Percentiles rank a stretch among this genome's conserved stretches.
phyloP scores from a whole-genome alignment of 1,284 basidiomycete genomes.

The Papiliotrema terrestris region DNA sequence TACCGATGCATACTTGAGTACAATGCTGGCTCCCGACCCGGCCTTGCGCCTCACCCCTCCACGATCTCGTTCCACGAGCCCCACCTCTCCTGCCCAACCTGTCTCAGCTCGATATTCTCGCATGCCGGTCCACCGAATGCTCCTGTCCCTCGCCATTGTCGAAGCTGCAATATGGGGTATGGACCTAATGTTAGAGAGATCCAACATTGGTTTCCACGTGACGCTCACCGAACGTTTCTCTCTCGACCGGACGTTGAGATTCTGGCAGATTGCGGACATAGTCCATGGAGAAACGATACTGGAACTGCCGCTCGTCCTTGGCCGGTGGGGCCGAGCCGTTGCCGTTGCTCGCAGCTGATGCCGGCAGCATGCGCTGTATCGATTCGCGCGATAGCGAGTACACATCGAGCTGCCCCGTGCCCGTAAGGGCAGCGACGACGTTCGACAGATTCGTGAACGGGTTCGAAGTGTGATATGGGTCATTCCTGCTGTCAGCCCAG shows the following conservation, averaged over 20 bases:
- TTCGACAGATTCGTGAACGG: slow-evolving; percentile 47
- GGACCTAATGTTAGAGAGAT: slow-evolving; percentile 30
- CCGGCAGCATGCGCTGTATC: slow-evolving; percentile 48
- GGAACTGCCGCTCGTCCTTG: slow-evolving; percentile 39
- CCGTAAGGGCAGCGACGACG: slow-evolving; percentile 43
- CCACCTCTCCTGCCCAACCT: slow-evolving; percentile 29
- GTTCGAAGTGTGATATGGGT: slow-evolving; percentile 29
- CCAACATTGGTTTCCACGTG: background rate
- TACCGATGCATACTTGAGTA: no score
- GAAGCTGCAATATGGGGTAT: slow-evolving; percentile 38
- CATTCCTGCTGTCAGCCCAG: slow-evolving; percentile 10
- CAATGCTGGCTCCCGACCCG: no score
- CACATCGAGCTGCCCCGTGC: slow-evolving; percentile 48
- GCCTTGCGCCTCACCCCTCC: slow-evolving; percentile 5
- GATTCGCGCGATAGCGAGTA: slow-evolving; percentile 49
- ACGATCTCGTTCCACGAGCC: slow-evolving; percentile 41
- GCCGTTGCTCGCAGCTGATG: slow-evolving; percentile 8
- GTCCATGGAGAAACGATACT: slow-evolving; percentile 48
- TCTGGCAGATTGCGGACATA: slow-evolving; percentile 45
- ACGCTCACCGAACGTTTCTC: slow-evolving; percentile 47
- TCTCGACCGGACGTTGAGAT: slow-evolving; percentile 45
- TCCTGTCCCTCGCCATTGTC: slow-evolving; percentile 44
- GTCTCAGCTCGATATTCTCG: slow-evolving; percentile 48
- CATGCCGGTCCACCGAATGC: slow-evolving; percentile 47
- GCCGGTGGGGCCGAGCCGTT: slow-evolving; percentile 1